phyloP scores from a whole-genome alignment of 352 stramenopile genomes.

The Phytophthora vignae region DNA sequence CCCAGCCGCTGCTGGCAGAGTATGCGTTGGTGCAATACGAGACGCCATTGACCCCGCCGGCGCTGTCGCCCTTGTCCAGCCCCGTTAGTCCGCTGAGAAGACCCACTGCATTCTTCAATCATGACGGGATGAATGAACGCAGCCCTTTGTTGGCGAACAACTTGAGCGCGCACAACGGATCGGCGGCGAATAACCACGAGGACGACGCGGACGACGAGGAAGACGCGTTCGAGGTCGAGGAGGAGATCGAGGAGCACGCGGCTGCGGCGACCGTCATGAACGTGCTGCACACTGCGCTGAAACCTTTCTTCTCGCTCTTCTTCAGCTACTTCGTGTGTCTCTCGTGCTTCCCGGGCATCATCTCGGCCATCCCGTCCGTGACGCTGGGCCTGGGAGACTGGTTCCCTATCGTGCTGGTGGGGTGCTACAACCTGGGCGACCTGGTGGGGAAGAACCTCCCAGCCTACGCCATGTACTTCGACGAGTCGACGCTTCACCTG shows the following conservation, averaged over 20 bases:
- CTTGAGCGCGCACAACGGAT: slow-evolving; percentile 28
- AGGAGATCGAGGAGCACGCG: slow-evolving; percentile 48
- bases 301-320: slow-evolving; percentile 84
- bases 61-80: slow-evolving; percentile 64
- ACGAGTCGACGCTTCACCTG: slow-evolving; percentile 70
- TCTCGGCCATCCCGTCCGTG: slow-evolving; percentile 71
- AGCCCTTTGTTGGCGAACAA: slow-evolving; percentile 55
- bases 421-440: slow-evolving; percentile 80
- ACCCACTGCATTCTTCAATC: slow-evolving; percentile 23
- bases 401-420: slow-evolving; percentile 82
- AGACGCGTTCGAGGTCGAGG: slow-evolving; percentile 43
- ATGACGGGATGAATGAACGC: slow-evolving; percentile 42
- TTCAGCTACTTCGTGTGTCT: slow-evolving; percentile 82
- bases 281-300: slow-evolving; percentile 68
- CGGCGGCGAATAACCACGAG: slow-evolving; percentile 18
- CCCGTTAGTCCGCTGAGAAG: slow-evolving; percentile 38
- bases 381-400: slow-evolving; percentile 66
- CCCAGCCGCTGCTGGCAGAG: slow-evolving; percentile 68
- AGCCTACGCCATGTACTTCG: slow-evolving; percentile 76
- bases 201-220: slow-evolving; percentile 50
- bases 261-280: slow-evolving; percentile 57
- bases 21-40: slow-evolving; percentile 77
- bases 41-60: slow-evolving; percentile 56
- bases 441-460: slow-evolving; percentile 84
- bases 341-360: slow-evolving; percentile 84